phyloP scores from a whole-genome alignment of 2,329 filamentous ascomycete species.

The Penicillium verrucosum region DNA sequence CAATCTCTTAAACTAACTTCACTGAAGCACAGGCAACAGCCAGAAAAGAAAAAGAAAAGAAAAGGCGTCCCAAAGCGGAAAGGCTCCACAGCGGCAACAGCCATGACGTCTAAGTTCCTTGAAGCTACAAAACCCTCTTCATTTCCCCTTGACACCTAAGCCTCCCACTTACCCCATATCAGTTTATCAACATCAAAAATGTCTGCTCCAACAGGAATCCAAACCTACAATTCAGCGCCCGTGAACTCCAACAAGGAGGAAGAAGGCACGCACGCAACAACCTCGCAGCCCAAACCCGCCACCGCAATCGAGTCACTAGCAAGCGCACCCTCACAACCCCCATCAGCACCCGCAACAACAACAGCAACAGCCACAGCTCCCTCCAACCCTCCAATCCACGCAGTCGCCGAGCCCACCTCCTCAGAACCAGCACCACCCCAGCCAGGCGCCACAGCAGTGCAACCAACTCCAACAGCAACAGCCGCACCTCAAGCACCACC shows the following conservation, averaged over 20 bases:
- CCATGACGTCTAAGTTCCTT: slow-evolving; percentile 22
- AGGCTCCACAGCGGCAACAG: slow-evolving; percentile 19
- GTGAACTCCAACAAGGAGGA: slow-evolving; percentile 24
- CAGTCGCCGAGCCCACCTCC: not conserved
- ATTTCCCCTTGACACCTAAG: not conserved
- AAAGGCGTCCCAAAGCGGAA: slow-evolving; percentile 5
- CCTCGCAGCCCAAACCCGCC: slow-evolving; percentile 22
- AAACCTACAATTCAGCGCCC: slow-evolving; percentile 28
- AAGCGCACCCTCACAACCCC: slow-evolving; percentile 11
- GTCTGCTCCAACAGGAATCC: slow-evolving; percentile 22
- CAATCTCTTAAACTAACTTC: not conserved
- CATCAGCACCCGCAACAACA: slow-evolving; percentile 35
- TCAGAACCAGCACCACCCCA: slow-evolving; percentile 39
- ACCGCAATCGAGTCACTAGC: slow-evolving; percentile 17
- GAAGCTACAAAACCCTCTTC: slow-evolving; percentile 2
- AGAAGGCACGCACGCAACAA: slow-evolving; percentile 14
- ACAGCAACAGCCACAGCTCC: slow-evolving; percentile 7
- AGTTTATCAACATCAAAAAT: slow-evolving; percentile 10
- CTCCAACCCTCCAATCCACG: not conserved
- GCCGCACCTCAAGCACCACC: slow-evolving; percentile 3
- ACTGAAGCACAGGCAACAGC: not conserved
- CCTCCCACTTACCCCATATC: not conserved
- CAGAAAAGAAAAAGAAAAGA: not conserved
- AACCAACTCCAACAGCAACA: slow-evolving; percentile 1
- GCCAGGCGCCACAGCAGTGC: slow-evolving; percentile 30